These are phyloP conservation scores for Metschnikowia drakensbergensis DNA, from an alignment of 805 yeast species.

Conservation along the genomic window DNA sequence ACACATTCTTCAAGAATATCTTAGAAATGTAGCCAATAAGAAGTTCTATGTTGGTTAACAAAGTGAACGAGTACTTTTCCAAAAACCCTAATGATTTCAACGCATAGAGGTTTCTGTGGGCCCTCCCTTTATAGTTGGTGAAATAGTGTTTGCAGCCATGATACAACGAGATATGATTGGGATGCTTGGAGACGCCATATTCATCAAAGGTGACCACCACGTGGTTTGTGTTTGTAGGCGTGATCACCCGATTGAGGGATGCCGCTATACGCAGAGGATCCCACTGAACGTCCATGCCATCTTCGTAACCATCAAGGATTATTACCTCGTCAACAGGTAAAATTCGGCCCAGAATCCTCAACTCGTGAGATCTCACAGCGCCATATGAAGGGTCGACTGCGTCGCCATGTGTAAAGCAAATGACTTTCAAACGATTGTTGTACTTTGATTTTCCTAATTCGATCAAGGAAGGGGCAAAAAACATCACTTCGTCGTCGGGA, in stretches of 20 bases:
- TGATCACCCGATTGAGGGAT: slow-evolving; percentile 30
- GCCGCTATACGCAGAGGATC: slow-evolving; percentile 39
- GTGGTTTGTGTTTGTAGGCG: slow-evolving; percentile 7
- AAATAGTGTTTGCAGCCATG: slow-evolving; percentile 44
- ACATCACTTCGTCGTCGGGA: slow-evolving; percentile 99
- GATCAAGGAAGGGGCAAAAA: slow-evolving; percentile 76
- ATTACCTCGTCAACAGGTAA: slow-evolving; percentile 50
- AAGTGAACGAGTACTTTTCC: slow-evolving; percentile 49
- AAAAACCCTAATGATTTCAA: slow-evolving; percentile 35
- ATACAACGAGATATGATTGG: slow-evolving; percentile 73
- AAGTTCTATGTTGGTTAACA: slow-evolving; percentile 40
- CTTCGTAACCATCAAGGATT: slow-evolving; percentile 48
- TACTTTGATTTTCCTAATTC: slow-evolving; percentile 46
- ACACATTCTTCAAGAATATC: slow-evolving; percentile 26
- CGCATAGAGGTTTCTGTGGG: slow-evolving; percentile 21
- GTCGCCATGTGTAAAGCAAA: slow-evolving; percentile 78
- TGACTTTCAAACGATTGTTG: slow-evolving; percentile 49
- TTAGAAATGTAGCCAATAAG: slow-evolving; percentile 36
- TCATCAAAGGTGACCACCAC: slow-evolving; percentile 76
- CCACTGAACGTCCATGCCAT: slow-evolving; percentile 72
- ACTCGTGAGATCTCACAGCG: slow-evolving; percentile 53
- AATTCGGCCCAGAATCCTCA: slow-evolving; percentile 49
- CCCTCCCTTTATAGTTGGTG: slow-evolving; percentile 12
- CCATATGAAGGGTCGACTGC: slow-evolving; percentile 66
- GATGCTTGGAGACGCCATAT: slow-evolving; percentile 77